Percentiles rank a stretch among this genome's conserved stretches.
Evolutionary conservation across 176 grass and related monocot species (phyloP).

Genomic region (Phoenix roebelenii): DNA sequence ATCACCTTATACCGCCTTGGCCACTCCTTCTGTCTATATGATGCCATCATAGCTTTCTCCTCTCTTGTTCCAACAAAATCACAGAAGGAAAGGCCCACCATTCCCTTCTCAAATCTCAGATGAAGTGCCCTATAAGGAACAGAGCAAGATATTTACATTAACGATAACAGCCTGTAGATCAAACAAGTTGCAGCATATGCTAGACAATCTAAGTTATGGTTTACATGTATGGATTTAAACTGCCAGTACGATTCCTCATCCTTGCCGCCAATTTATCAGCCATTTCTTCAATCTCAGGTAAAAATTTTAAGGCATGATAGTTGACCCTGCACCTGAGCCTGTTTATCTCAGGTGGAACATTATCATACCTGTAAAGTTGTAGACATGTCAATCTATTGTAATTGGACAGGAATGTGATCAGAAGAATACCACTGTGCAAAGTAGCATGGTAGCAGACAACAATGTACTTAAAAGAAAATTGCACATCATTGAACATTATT

Average conservation of each 20-base stretch:
- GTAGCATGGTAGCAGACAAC: too few species aligned
- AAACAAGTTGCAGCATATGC: too few species aligned
- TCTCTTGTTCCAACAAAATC: constrained; percentile 95
- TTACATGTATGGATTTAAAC: constrained; percentile 86
- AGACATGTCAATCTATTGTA: too few species aligned
- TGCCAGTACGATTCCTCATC: constrained; percentile 82
- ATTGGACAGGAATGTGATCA: too few species aligned
- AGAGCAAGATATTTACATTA: constrained; percentile 14
- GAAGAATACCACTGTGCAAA: too few species aligned
- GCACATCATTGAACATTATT: too few species aligned
- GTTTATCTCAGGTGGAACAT: constrained; percentile 97
- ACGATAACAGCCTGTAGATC: neutral
- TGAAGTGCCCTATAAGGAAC: constrained; percentile 76
- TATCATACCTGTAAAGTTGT: constrained; percentile 72
- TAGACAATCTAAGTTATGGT: neutral
- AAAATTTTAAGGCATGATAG: constrained; percentile 97
- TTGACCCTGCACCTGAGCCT: constrained; percentile 92
- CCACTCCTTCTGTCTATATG: constrained; percentile 92
- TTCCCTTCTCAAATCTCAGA: constrained; percentile 98
- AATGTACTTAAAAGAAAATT: too few species aligned
- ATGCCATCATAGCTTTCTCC: constrained; percentile 91
- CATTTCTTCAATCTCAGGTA: constrained; percentile 95
- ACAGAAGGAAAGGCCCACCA: constrained; percentile 95
- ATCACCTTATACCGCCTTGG: constrained; percentile 87
- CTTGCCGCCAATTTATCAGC: constrained; percentile 79